Evolutionary conservation across 192 early-diverging fungal species (phyloP).

Genomic region (Phycomyces nitens): DNA sequence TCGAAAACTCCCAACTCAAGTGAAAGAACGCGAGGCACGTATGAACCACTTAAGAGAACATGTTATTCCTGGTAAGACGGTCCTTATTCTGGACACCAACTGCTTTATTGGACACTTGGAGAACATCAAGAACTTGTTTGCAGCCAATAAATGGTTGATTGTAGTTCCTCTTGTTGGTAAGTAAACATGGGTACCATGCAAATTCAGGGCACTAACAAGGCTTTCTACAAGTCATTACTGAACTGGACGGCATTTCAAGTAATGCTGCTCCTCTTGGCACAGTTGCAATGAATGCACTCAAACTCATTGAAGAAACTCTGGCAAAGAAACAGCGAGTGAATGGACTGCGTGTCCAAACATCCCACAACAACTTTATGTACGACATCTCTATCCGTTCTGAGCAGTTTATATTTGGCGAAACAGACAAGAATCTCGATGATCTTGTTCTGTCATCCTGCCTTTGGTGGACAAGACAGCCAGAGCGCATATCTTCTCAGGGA

Average conservation of each 20-base stretch:
- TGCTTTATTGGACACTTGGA: constrained; percentile 52
- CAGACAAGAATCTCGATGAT: constrained; percentile 58
- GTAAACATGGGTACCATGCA: not conserved
- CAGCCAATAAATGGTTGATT: constrained; percentile 44
- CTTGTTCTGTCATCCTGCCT: constrained; percentile 51
- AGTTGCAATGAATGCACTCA: constrained; percentile 42
- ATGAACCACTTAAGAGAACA: constrained; percentile 11
- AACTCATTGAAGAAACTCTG: constrained; percentile 41
- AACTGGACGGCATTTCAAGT: constrained; percentile 50
- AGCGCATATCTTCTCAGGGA: not conserved
- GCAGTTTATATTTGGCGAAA: constrained; percentile 50
- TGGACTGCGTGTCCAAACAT: constrained; percentile 49
- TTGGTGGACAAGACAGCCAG: constrained; percentile 36
- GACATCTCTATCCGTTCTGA: constrained; percentile 53
- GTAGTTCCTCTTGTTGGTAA: constrained; percentile 53
- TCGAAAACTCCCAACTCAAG: constrained; percentile 15
- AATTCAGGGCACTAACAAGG: not conserved
- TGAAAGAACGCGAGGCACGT: constrained; percentile 15
- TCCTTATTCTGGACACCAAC: constrained; percentile 55
- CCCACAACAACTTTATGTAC: constrained; percentile 50
- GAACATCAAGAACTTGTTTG: constrained; percentile 39
- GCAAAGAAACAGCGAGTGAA: constrained; percentile 29
- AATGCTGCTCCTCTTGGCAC: constrained; percentile 49
- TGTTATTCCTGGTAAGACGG: constrained; percentile 35
- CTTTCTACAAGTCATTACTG: constrained; percentile 43